Conservation (phyloP, 2,329 filamentous ascomycete species). For the Stachybotrys elegans region DNA sequence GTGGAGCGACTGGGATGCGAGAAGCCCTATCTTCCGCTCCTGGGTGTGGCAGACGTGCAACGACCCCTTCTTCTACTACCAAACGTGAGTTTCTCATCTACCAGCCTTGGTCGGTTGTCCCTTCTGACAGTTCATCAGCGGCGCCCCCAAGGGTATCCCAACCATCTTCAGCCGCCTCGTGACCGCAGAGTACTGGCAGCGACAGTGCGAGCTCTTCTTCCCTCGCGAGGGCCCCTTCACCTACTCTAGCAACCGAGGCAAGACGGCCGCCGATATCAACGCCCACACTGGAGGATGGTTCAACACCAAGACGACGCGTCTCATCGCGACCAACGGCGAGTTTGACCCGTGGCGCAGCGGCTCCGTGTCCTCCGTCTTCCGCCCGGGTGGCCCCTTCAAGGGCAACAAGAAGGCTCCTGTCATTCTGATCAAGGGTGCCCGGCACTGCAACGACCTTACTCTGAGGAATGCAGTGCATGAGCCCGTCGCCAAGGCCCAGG, state of each 20-base stretch:
- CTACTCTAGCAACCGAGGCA: constrained; percentile 39
- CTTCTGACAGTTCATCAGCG: constrained; percentile 19
- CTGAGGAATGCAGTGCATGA: constrained; percentile 35
- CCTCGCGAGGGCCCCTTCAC: constrained; percentile 43
- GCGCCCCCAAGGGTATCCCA: constrained; percentile 37
- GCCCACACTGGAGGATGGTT: constrained; percentile 51
- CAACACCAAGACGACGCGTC: constrained; percentile 42
- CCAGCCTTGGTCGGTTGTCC: constrained; percentile 23
- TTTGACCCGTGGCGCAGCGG: constrained; percentile 56
- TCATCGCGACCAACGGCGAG: constrained; percentile 55
- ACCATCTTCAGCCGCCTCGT: constrained; percentile 49
- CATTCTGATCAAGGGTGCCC: constrained; percentile 45
- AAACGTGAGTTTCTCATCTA: constrained; percentile 22
- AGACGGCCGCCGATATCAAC: constrained; percentile 45
- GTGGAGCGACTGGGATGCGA: constrained; percentile 43
- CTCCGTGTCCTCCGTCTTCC: constrained; percentile 45
- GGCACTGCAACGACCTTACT: constrained; percentile 52
- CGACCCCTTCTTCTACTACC: constrained; percentile 36
- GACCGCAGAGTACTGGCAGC: constrained; percentile 45
- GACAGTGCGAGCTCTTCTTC: constrained; percentile 52
- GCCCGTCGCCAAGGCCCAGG: constrained; percentile 24
- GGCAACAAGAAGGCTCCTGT: constrained; percentile 43
- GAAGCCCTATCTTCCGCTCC: constrained; percentile 43
- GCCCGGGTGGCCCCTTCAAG: constrained; percentile 48
- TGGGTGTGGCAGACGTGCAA: constrained; percentile 61